phyloP scores from a whole-genome alignment of 805 yeast species.

The Ogataea salicorniae region DNA sequence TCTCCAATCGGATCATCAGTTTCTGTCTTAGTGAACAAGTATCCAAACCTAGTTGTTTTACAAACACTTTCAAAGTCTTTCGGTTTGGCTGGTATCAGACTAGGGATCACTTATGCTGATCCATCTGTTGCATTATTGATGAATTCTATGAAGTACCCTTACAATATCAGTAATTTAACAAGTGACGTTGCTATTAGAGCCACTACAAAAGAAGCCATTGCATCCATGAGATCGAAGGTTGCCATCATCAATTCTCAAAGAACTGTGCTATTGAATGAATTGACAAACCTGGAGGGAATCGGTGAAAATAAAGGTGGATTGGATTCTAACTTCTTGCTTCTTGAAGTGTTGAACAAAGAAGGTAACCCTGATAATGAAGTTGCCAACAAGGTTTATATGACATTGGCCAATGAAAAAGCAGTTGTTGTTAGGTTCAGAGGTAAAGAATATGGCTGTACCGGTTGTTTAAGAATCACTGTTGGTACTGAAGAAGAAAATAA shows the following conservation, averaged over 20 bases:
- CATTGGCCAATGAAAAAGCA: constrained; percentile 63
- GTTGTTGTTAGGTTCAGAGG: constrained; percentile 94
- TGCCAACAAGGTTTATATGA: constrained; percentile 63
- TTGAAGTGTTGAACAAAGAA: constrained; percentile 58
- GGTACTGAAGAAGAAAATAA: constrained; percentile 79
- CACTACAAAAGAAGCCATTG: constrained; percentile 51
- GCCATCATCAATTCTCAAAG: constrained; percentile 51
- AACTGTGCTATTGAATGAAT: constrained; percentile 41
- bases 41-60: constrained; percentile 78
- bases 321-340: constrained; percentile 80
- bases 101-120: constrained; percentile 74
- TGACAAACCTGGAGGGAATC: constrained; percentile 55
- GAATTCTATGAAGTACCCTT: constrained; percentile 94
- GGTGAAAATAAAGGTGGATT: constrained; percentile 76
- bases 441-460: constrained; percentile 79
- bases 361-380: constrained; percentile 63
- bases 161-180: constrained; percentile 81
- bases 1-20: constrained; percentile 61
- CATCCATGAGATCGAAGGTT: constrained; percentile 53
- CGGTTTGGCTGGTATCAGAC: constrained; percentile 91
- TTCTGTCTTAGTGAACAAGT: constrained; percentile 72
- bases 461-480: constrained; percentile 80
- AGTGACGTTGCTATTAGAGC: constrained; percentile 74
- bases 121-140: constrained; percentile 57
- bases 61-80: constrained; percentile 94